A percentile compares a stretch with the other conserved stretches of the same genome.
These are phyloP conservation scores for Cladophialophora yegresii DNA, from an alignment of 2,329 filamentous ascomycete species.

Conservation along the genomic window DNA sequence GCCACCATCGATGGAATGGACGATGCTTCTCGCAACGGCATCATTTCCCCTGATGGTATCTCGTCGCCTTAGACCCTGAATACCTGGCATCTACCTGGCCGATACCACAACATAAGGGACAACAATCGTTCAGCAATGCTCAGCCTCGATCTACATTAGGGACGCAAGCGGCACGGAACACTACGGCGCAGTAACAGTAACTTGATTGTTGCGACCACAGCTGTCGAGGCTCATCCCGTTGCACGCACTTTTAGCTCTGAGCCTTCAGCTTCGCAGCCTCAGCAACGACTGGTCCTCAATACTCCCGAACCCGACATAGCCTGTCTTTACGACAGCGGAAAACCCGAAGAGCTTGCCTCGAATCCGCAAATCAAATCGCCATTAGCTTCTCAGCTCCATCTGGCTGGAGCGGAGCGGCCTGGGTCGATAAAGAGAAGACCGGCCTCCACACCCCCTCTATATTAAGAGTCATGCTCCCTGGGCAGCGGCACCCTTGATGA, in stretches of 20 bases:
- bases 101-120: background rate
- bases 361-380: background rate
- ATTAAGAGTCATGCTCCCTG: background rate
- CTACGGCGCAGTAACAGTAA: background rate
- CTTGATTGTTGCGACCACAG: background rate
- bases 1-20: background rate
- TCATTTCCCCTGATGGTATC: background rate
- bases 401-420: background rate
- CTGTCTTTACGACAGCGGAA: background rate
- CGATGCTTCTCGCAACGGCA: background rate
- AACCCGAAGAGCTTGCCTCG: background rate
- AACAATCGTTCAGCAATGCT: background rate
- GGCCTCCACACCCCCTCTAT: background rate
- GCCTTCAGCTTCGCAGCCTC: background rate
- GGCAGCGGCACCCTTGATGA: background rate
- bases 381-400: slow-evolving; percentile 3
- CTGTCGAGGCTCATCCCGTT: background rate
- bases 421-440: background rate
- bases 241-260: background rate
- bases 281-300: slow-evolving; percentile 21
- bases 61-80: background rate
- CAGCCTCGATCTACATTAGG: background rate
- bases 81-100: background rate
- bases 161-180: background rate
- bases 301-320: slow-evolving; percentile 3